Evolutionary conservation across 2,329 filamentous ascomycete genomes (phyloP), one percentile per base, ranked within the genome.

Genomic region (Beauveria asiatica): DNA sequence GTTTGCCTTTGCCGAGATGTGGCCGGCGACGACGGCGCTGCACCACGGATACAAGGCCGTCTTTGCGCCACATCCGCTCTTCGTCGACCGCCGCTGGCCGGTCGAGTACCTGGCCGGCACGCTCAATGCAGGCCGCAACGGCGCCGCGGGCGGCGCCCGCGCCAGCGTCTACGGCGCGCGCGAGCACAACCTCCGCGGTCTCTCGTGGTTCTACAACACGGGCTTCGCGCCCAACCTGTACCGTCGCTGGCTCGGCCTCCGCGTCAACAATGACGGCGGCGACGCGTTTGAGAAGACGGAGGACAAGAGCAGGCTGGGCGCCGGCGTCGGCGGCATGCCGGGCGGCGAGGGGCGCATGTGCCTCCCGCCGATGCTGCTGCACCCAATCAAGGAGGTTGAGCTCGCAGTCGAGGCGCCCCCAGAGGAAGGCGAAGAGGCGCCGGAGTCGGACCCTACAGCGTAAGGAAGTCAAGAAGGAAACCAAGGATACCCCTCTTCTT

Each of bases 1-100:
- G 73, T 89, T 90, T 64, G 95, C 94, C 77, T 96, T 96, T 71
- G 90, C 92, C 0, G 93, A 97, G 74, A 97, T 97, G 92, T 97
- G 91, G 91, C 90, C 92, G 0, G 87, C 88, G 1, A 94, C 89
- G 0, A 86, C 90, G 1, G 90, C 92, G 1, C 80, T 97, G 10
- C 92, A 97, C 62, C 92, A 97, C 71, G 93, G 93, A 11, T 86
- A 90, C 75, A 97, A 97, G 76, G 92, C 90, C 42, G 92, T 97
- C 16, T 96, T 88, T 65, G 91, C 87, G 2, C 93, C 93, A 1
- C 93, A 97, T 68, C 90, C 92, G 1, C 82, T 96, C 59, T 97
- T 88, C 70, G 84, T 93, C 17, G 92, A 96, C 73, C 86, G 92
- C 60, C 82, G 85, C 67, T 97, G 93, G 93, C 92, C 92, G 0